Conservation (phyloP, 2,329 filamentous ascomycete genomes). For the Trichoderma endophyticum region DNA sequence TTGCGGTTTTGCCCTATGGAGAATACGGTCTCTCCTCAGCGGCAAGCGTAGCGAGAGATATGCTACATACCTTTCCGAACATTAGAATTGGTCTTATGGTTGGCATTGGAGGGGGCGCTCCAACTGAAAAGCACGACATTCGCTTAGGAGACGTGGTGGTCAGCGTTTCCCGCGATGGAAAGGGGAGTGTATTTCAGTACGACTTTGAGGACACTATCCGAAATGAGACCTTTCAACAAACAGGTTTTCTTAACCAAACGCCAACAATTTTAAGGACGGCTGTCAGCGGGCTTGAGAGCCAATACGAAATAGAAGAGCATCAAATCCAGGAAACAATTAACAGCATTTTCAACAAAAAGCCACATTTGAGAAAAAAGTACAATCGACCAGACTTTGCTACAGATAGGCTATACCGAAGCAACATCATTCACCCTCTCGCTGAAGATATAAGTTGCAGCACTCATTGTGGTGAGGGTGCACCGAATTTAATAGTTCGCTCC, state of each 20-base stretch:
- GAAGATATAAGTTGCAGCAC: neutral
- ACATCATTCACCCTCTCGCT: neutral
- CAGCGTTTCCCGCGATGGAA: neutral
- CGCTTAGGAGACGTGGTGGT: neutral
- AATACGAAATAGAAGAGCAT: neutral
- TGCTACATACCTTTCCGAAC: neutral
- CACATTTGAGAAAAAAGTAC: neutral
- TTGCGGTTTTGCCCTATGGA: neutral
- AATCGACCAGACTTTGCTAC: neutral
- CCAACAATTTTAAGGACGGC: neutral
- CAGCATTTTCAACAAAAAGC: neutral
- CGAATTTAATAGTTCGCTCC: neutral
- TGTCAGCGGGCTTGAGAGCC: neutral
- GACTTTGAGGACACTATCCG: neutral
- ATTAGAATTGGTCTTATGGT: conserved; percentile 3
- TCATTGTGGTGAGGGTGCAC: neutral
- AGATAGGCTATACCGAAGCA: neutral
- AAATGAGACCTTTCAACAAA: neutral
- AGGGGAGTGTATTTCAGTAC: neutral
- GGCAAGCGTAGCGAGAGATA: neutral
- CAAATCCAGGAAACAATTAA: neutral
- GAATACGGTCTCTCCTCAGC: neutral
- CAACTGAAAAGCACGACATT: neutral
- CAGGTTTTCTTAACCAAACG: neutral
- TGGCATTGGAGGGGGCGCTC: neutral